Conservation (phyloP, 1,284 basidiomycete genomes). For the Ceratobasidium sp. region DNA sequence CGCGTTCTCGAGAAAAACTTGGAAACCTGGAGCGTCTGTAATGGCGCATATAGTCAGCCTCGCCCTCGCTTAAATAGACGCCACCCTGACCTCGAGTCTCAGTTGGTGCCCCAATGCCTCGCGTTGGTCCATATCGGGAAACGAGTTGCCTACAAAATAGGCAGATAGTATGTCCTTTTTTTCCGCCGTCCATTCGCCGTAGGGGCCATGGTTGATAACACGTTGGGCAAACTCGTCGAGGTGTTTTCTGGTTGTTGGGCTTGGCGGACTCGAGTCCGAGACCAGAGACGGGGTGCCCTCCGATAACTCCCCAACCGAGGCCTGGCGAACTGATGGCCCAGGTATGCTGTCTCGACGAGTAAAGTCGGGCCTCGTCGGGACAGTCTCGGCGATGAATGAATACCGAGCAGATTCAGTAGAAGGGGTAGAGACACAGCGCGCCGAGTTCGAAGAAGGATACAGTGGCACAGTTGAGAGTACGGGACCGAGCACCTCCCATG, state of each 20-base stretch:
- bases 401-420: no score
- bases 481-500: neutral
- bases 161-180: slow-evolving; percentile 27
- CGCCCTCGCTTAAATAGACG: no score
- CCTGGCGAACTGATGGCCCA: no score
- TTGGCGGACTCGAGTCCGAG: neutral
- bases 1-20: slow-evolving; percentile 30
- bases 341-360: no score
- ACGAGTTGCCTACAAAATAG: slow-evolving; percentile 25
- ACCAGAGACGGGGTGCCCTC: no score
- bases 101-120: slow-evolving; percentile 13
- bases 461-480: neutral
- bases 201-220: neutral
- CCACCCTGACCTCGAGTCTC: slow-evolving; percentile 8
- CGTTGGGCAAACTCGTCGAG: slow-evolving; percentile 16
- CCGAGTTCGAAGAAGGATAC: neutral
- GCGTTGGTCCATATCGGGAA: slow-evolving; percentile 25
- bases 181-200: slow-evolving; percentile 26
- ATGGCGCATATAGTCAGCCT: slow-evolving; percentile 14
- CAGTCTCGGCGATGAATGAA: no score
- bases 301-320: no score
- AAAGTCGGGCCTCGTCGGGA: no score
- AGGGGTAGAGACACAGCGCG: no score
- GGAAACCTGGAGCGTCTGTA: slow-evolving; percentile 28
- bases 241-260: neutral